A percentile compares a stretch with the other conserved stretches of the same genome.
Conservation (phyloP, 768 basidiomycete species). For the Phlebiopsis gigantea region DNA sequence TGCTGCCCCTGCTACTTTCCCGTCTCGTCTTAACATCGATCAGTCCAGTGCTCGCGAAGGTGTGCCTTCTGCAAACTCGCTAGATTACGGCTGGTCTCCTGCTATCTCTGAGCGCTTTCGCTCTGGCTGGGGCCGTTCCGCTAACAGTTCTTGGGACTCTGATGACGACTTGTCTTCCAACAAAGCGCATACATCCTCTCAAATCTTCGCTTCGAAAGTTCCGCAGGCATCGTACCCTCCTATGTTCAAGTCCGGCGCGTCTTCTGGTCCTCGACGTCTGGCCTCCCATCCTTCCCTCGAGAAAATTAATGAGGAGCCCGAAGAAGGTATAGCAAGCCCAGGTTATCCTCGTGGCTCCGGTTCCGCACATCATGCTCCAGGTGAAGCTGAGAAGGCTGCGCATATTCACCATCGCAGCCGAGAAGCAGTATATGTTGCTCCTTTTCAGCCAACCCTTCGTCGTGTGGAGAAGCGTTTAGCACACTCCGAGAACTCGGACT, state of each 20-base stretch:
- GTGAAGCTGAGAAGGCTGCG: neutral
- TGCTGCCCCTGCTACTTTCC: neutral
- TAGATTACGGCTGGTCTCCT: too few species aligned
- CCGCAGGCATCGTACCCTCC: neutral
- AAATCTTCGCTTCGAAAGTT: neutral
- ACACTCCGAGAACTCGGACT: neutral
- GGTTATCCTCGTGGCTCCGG: neutral
- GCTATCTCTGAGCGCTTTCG: too few species aligned
- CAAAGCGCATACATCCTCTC: conserved; percentile 22
- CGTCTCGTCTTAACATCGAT: conserved; percentile 11
- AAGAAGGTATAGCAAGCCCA: conserved; percentile 12
- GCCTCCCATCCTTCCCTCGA: conserved; percentile 18
- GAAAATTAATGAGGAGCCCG: conserved; percentile 18
- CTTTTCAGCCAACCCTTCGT: conserved; percentile 3
- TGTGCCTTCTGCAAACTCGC: conserved; percentile 3
- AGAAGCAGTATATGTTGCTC: too few species aligned
- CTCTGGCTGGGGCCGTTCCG: too few species aligned
- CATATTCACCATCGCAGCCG: neutral
- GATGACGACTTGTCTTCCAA: conserved; percentile 17
- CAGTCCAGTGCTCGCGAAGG: conserved; percentile 6
- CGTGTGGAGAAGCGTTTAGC: conserved; percentile 1
- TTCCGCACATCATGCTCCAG: neutral
- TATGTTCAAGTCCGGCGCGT: neutral
- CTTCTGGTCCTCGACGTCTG: neutral
- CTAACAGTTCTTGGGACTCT: conserved; percentile 1